phyloP scores from a whole-genome alignment of 1,284 basidiomycete genomes.

The Moniliella sp. region DNA sequence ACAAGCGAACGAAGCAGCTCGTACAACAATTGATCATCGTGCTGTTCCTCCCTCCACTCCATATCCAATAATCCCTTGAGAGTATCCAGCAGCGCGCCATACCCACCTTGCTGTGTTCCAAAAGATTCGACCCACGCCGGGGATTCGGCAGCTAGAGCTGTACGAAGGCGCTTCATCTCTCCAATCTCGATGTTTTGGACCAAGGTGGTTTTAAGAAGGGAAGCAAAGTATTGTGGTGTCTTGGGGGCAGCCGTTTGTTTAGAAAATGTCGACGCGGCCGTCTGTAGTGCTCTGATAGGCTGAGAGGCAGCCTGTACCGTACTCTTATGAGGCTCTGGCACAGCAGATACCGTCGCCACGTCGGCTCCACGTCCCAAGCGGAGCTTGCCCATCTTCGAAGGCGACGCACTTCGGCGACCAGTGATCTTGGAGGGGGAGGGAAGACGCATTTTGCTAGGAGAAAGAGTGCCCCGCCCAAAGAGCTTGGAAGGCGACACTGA shows the following conservation, averaged over 20 bases:
- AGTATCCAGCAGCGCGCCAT: slow-evolving; percentile 56
- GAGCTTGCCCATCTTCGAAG: not conserved
- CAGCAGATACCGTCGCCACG: not conserved
- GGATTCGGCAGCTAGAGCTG: slow-evolving; percentile 18
- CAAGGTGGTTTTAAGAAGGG: slow-evolving; percentile 14
- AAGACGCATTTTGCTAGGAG: not conserved
- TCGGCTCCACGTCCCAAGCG: not conserved
- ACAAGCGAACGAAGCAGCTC: slow-evolving; percentile 83
- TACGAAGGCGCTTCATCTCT: slow-evolving; percentile 18
- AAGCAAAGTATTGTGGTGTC: slow-evolving; percentile 12
- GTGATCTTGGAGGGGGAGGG: too few relatives aligned
- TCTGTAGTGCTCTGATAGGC: slow-evolving; percentile 6
- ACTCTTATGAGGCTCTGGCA: slow-evolving; percentile 4
- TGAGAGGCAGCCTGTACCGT: slow-evolving; percentile 3
- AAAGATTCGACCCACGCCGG: slow-evolving; percentile 77
- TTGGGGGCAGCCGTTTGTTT: slow-evolving; percentile 10
- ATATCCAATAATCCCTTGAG: slow-evolving; percentile 79
- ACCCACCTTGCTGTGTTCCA: slow-evolving; percentile 48
- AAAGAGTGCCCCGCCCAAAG: not conserved
- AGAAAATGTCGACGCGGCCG: not conserved
- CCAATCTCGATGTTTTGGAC: slow-evolving; percentile 9
- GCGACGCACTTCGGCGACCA: too few relatives aligned
- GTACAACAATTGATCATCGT: slow-evolving; percentile 78
- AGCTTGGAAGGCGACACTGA: slow-evolving; percentile 7
- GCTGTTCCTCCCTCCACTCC: slow-evolving; percentile 96